Conservation (phyloP, 192 early-diverging fungal genomes). For the Coemansia sp. region DNA sequence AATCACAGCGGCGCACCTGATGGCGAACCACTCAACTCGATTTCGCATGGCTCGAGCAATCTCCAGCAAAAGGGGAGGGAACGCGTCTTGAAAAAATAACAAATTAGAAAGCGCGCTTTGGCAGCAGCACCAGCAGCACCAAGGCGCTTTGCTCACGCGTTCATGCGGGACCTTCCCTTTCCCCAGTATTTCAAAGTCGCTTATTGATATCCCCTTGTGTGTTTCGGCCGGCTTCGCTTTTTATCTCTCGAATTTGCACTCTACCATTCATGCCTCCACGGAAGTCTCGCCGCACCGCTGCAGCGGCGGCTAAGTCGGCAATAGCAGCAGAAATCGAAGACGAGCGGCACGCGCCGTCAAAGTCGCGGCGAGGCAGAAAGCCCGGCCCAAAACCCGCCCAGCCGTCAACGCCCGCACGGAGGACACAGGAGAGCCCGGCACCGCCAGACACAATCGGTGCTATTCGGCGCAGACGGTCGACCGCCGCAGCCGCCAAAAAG, state of each 20-base stretch:
- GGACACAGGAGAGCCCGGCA: constrained; percentile 1
- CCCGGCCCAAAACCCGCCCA: neutral
- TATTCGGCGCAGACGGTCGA: constrained; percentile 17
- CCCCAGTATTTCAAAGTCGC: constrained; percentile 1
- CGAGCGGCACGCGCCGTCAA: neutral
- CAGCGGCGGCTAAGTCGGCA: constrained; percentile 10
- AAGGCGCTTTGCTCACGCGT: too few species aligned
- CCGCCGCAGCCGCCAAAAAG: constrained; percentile 1
- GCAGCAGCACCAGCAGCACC: too few species aligned
- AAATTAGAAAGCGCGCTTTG: too few species aligned
- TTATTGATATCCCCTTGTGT: constrained; percentile 7
- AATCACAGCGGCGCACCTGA: neutral
- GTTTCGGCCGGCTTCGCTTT: neutral
- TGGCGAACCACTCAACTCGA: constrained; percentile 7
- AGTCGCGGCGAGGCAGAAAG: neutral
- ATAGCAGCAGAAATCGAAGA: constrained; percentile 3
- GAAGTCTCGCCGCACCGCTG: constrained; percentile 11
- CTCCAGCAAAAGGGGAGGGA: too few species aligned
- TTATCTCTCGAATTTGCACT: neutral
- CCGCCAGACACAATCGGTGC: constrained; percentile 31
- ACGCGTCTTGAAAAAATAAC: too few species aligned
- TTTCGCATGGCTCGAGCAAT: neutral
- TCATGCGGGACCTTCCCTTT: neutral
- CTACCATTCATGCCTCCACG: constrained; percentile 22
- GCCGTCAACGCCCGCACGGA: neutral